A percentile compares a stretch with the other conserved stretches of the same genome.
Conservation (phyloP, 1,284 basidiomycete genomes). For the Sanghuangporus weigelae region DNA sequence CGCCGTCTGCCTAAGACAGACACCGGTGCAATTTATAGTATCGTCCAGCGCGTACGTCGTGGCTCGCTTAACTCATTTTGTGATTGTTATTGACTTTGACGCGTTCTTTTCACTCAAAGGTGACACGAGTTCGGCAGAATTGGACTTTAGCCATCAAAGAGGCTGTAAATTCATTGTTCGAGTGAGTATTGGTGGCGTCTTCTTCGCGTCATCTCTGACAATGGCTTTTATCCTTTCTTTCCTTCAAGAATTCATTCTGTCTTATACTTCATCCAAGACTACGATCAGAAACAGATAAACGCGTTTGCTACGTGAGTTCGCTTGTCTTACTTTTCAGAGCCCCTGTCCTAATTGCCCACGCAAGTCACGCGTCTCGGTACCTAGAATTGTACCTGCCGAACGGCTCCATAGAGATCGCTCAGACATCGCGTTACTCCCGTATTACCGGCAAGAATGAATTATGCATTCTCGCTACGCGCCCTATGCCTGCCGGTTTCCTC, state of each 20-base stretch:
- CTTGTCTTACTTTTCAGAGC: conserved; percentile 23
- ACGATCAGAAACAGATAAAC: conserved; percentile 77
- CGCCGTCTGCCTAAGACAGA: conserved; percentile 69
- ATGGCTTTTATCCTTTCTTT: conserved; percentile 20
- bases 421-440: conserved; percentile 79
- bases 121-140: conserved; percentile 3
- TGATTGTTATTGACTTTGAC: conserved; percentile 2
- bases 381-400: conserved; percentile 77
- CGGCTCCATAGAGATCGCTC: conserved; percentile 82
- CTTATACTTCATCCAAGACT: conserved; percentile 65
- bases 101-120: conserved; percentile 5
- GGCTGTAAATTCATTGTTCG: conserved; percentile 68
- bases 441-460: conserved; percentile 87
- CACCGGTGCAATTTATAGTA: conserved; percentile 55
- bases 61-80: conserved; percentile 12
- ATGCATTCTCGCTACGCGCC: conserved; percentile 81
- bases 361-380: conserved; percentile 79
- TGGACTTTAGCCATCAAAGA: conserved; percentile 26
- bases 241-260: conserved; percentile 55
- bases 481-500: conserved; percentile 64
- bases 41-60: conserved; percentile 69
- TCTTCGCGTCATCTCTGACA: conserved; percentile 18
- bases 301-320: conserved; percentile 76
- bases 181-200: conserved; percentile 42
- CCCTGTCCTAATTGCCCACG: conserved; percentile 15